Evolutionary conservation across 768 basidiomycete genomes (phyloP), one percentile per base, ranked within the genome.

Genomic region (Leccinum pellstonianum): DNA sequence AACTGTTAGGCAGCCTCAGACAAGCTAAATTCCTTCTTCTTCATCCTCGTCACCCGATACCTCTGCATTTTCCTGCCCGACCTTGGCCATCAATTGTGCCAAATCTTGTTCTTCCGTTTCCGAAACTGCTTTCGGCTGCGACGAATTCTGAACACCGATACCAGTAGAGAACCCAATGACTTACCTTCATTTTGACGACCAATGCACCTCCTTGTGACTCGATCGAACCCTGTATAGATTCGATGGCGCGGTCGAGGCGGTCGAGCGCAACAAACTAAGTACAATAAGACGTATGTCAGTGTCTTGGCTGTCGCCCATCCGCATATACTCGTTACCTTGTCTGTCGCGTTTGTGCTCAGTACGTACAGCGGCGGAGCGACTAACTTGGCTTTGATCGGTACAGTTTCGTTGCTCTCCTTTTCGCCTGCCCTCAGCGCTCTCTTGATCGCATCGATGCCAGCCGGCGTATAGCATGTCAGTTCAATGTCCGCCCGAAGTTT

Each of bases 401-500:
- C 93, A 0, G 88, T 84, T 58, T 94, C 91, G 17, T 81, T 94
- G 74, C 91, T 92, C 63, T 91, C 85, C 54, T 82, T 85, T 73
- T 98, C 97, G 31, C 96, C 96, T 3, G 91, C 91, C 47, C 84
- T 83, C 37, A 98, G 81, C 0, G 97, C 95, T 55, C 86, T 87
- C 77, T 93, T 93, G 77, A 99, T 98, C 5, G 96, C 95, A 67
- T 97, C 93, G 72, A 99, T 98, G 9, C 97, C 96, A 6, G 91
- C 86, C 35, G 94, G 95, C 1, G 90, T 89, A 74, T 97, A 99
- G 75, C 96, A 98, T 43, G 95, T 97, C 49, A 99, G 77, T 76
- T 98, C 95, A 68, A 99, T 91, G 76, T 99, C 97, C 4, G 97
- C 95, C 66, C 97, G 93, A 43, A 99, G 85, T 78, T 98, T 99